A percentile compares a stretch with the other conserved stretches of the same genome.
phyloP scores from a whole-genome alignment of 192 early-diverging fungal genomes.

The Podila epigama region DNA sequence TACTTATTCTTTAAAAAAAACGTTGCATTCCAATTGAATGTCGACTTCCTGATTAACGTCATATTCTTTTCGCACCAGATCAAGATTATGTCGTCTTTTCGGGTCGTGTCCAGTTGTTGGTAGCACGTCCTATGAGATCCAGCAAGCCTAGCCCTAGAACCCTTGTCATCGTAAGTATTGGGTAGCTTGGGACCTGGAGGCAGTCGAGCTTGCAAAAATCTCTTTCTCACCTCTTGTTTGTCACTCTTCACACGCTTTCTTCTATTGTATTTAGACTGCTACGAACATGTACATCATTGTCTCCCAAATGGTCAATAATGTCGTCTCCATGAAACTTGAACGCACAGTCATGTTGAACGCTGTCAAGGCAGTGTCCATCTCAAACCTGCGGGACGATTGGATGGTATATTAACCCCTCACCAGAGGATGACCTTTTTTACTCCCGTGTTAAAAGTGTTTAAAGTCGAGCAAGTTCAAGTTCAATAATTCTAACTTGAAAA shows the following conservation, averaged over 20 bases:
- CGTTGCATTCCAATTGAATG: neutral
- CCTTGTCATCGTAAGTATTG: slow-evolving; percentile 64
- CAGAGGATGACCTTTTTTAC: neutral
- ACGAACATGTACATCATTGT: slow-evolving; percentile 66
- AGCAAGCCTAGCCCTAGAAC: slow-evolving; percentile 74
- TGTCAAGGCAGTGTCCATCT: slow-evolving; percentile 68
- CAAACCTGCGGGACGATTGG: slow-evolving; percentile 79
- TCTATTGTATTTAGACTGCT: slow-evolving; percentile 52
- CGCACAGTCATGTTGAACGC: slow-evolving; percentile 60
- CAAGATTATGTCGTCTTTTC: slow-evolving; percentile 70
- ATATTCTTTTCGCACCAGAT: slow-evolving; percentile 12
- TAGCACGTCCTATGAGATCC: slow-evolving; percentile 76
- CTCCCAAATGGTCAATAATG: slow-evolving; percentile 60
- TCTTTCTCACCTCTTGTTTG: neutral
- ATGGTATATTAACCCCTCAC: slow-evolving; percentile 53
- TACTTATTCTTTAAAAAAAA: neutral
- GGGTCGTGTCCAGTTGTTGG: slow-evolving; percentile 63
- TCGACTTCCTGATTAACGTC: neutral
- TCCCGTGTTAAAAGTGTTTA: neutral
- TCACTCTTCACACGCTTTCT: neutral
- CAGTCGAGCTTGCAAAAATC: too few relatives aligned
- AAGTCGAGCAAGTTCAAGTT: too few relatives aligned
- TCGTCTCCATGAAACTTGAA: slow-evolving; percentile 61
- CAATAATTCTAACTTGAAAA: neutral
- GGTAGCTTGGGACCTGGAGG: neutral